Conservation (phyloP, 257 asterid genomes). For the Plantago ovata region DNA sequence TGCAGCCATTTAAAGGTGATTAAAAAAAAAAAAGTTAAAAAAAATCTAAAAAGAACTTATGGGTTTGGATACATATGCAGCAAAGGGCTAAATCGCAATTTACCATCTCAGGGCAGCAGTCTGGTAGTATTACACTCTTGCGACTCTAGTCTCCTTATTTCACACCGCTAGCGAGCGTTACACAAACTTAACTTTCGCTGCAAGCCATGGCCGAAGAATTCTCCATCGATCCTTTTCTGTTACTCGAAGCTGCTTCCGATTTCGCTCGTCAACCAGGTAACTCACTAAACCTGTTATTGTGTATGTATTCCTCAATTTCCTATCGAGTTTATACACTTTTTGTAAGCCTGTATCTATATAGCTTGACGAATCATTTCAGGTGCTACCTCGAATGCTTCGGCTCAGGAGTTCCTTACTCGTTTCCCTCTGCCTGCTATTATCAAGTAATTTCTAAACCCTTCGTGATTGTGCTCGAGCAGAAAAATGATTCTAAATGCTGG, state of each 20-base stretch:
- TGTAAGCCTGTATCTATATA: not conserved
- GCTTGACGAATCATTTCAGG: slow-evolving; percentile 38
- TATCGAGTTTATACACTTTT: not conserved
- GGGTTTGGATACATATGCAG: too few species aligned
- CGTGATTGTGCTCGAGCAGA: not conserved
- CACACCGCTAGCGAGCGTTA: too few species aligned
- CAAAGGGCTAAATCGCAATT: too few species aligned
- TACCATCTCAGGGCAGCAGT: too few species aligned
- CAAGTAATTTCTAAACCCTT: slow-evolving; percentile 34
- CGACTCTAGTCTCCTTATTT: too few species aligned
- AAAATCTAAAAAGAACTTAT: too few species aligned
- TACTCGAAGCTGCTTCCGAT: slow-evolving; percentile 74
- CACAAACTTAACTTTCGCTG: not conserved
- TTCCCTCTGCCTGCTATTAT: slow-evolving; percentile 81
- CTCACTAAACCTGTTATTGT: not conserved
- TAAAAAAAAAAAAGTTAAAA: too few species aligned
- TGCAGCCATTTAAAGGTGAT: too few species aligned
- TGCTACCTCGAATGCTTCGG: slow-evolving; percentile 59
- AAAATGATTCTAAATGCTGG: too few species aligned
- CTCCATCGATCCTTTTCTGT: slow-evolving; percentile 63
- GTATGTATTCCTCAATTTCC: not conserved
- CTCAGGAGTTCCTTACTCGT: slow-evolving; percentile 65
- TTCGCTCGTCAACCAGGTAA: slow-evolving; percentile 58
- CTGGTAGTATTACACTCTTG: too few species aligned
- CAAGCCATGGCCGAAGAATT: slow-evolving; percentile 75